Evolutionary conservation across 1,284 basidiomycete genomes (phyloP), one percentile per base, ranked within the genome.

Genomic region (Uromyces viciae-fabae): DNA sequence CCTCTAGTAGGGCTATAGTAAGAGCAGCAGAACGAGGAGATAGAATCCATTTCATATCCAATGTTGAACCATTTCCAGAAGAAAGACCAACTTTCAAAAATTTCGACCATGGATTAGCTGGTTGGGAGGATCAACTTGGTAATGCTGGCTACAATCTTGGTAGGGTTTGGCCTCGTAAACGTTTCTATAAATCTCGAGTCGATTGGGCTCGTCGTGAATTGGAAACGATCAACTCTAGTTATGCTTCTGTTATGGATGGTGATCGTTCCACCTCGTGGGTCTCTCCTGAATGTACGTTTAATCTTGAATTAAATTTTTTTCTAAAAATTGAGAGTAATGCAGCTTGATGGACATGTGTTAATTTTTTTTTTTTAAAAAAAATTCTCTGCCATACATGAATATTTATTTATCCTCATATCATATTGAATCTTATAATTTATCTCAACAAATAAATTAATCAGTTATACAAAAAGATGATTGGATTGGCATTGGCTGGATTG

Each of bases 381-480:
- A 38, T 25, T 0, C 31, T 60, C 22, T 11, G 31, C 5, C 3
- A 4, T 36, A 42, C 4, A 8, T 3, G 31, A 28, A 8, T 31
- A 38, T 54, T 56, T 54, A 36, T 46, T 31, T 74, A 11, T 40
- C 4, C 36, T 62, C 79, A 14, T 22, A 33, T 75, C 54, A 31
- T 49, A 25, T 17, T 46, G n/a, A n/a, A n/a, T n/a, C n/a, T n/a
- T n/a, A n/a, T n/a, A n/a, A n/a, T n/a, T n/a, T n/a, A n/a, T n/a
- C n/a, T n/a, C n/a, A n/a, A n/a, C n/a, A n/a, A n/a, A n/a, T n/a
- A n/a, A n/a, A n/a, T 17, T 46, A 2, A 28, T 40, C 76, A 84
- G 84, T 83, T 15, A 82, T 84, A 8, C 64, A 68, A n/a, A 68
- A 68, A 28, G 73, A 81, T 69, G 85, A 85, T 72, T 85, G 83